Base-by-base conservation (phyloP, 2,329 filamentous ascomycete genomes). In the Tolypocladium inflatum region DNA sequence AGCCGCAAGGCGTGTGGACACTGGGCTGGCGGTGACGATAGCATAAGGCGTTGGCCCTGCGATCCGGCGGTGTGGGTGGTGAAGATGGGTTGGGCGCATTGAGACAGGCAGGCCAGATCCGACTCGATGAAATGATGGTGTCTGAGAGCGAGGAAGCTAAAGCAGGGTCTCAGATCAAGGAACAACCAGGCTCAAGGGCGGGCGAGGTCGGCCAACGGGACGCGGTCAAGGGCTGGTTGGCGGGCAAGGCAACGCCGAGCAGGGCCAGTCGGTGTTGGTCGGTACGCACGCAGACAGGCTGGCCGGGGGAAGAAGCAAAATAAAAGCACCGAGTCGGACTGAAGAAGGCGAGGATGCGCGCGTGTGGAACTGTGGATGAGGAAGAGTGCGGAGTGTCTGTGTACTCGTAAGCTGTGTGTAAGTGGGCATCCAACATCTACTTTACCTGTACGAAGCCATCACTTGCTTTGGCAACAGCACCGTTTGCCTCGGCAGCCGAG, bases 81-180 rank as follows among this genome's bases (percentile, higher is more conserved):
- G 53, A 58, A 58, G 57, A 51, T 42, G 43, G 38, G 42, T 38
- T 48, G 59, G 43, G 26, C 19, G 30, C 48, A 45, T 54, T 55
- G 56, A 59, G 58, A 61, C 60, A 59, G 26, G 50, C 54, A 54
- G 41, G 39, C 54, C 39, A 60, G 54, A 53, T 58, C 48, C 54
- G 59, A 56, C 51, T 51, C 19, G 45, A 30, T 30, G 26, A 3
- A 33, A 33, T 33, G 30, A 19, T 15, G 15, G 30, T 26, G n/a
- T 55, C 52, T 55, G 35, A 52, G 48, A 53, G 38, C 45, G 11
- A 52, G 55, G 38, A 50, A 26, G n/a, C 19, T 35, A 35, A 15
- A 13, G 30, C 50, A 57, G 21, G 56, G 56, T 54, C 56, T 54
- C 56, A 37, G 38, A n/a, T 43, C 30, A 54, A 54, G 38, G 10